Evolutionary conservation across 306 rosid species (phyloP).

Genomic region (Cucurbita argyrosperma): DNA sequence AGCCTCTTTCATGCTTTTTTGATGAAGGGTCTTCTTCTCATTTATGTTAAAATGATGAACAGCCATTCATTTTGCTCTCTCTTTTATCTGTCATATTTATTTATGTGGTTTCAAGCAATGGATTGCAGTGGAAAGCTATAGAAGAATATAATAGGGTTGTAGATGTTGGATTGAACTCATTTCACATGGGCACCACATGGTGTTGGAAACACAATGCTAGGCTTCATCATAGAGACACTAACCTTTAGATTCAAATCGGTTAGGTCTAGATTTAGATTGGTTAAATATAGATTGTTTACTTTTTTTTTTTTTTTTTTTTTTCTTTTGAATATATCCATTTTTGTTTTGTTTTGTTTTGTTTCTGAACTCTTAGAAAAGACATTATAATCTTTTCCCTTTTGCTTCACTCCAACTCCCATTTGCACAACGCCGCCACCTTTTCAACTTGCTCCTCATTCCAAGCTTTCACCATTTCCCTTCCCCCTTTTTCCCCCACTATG

Average conservation of each 20-base stretch:
- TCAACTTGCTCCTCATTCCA: not conserved
- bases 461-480: not conserved
- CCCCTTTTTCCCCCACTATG: not conserved
- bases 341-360: not conserved
- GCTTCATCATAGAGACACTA: not conserved
- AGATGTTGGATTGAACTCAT: not conserved
- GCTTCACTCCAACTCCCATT: not conserved
- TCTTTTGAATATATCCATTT: not conserved
- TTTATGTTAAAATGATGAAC: not conserved
- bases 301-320: not conserved
- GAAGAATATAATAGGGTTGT: not conserved
- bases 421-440: not conserved
- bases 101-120: not conserved
- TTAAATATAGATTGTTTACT: too few relatives aligned
- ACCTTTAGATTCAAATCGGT: too few relatives aligned
- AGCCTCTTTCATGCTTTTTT: not conserved
- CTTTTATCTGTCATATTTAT: not conserved
- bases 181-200: slow-evolving; percentile 2
- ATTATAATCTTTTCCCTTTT: not conserved
- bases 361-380: not conserved
- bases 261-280: too few relatives aligned
- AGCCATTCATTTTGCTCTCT: not conserved
- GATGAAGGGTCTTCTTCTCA: not conserved
- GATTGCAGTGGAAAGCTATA: not conserved
- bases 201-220: not conserved